Evolutionary conservation across 305 asterid genomes (phyloP).

Genomic region (Rubia tinctorum): DNA sequence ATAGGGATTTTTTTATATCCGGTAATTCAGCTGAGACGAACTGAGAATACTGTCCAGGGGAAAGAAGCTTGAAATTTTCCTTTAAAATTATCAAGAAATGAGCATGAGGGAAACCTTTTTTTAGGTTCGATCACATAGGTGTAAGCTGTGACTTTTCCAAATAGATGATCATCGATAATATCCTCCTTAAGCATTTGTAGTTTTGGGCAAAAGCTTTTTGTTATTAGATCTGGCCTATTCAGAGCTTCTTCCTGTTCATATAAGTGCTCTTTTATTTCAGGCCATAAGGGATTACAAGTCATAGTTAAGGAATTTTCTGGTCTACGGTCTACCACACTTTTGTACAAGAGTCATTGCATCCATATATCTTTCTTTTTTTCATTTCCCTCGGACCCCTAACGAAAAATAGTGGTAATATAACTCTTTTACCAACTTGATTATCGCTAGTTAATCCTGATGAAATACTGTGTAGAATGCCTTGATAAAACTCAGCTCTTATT

Average conservation of each 20-base stretch:
- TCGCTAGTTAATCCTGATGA: no score
- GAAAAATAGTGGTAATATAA: neutral
- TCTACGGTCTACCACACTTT: neutral
- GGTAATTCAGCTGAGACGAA: no score
- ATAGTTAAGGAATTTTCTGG: neutral
- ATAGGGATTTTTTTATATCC: no score
- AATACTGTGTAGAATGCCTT: no score
- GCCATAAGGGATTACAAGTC: neutral
- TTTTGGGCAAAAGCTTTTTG: neutral
- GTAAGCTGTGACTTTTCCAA: neutral
- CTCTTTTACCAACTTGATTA: neutral
- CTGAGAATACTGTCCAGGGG: no score
- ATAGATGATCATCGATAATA: neutral
- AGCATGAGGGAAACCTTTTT: no score
- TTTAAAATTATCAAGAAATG: no score
- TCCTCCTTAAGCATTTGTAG: neutral
- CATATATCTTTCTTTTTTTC: neutral
- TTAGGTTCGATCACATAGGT: neutral
- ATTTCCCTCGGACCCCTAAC: neutral
- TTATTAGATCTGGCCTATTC: neutral
- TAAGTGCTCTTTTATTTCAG: neutral
- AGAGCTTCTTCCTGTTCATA: neutral
- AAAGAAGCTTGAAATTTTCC: no score
- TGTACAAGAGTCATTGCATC: neutral
- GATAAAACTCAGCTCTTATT: no score